Conservation (phyloP, 2,329 filamentous ascomycete species). For the Botryosphaeria dothidea region DNA sequence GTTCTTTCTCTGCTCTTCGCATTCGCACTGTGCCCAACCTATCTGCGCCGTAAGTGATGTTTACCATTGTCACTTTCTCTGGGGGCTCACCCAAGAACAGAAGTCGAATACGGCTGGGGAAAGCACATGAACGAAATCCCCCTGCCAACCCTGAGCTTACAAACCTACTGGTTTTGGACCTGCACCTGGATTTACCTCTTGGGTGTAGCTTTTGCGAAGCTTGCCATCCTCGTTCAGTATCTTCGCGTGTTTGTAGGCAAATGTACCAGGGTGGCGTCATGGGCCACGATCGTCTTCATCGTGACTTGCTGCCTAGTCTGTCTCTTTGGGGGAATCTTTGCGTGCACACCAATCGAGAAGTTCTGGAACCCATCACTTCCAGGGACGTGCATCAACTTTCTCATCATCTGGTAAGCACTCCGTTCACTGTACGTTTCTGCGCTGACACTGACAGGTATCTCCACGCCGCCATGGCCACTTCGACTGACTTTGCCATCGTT, state of each 20-base stretch:
- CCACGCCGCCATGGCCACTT: neutral
- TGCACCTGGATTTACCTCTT: conserved; percentile 4
- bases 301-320: conserved; percentile 8
- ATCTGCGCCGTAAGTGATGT: neutral
- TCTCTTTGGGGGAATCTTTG: conserved; percentile 5
- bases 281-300: conserved; percentile 2
- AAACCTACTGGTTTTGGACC: neutral
- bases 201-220: neutral
- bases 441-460: neutral
- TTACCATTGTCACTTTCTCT: neutral
- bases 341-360: conserved; percentile 2
- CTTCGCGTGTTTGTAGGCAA: neutral
- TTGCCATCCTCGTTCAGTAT: conserved; percentile 1
- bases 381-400: conserved; percentile 2
- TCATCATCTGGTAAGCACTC: neutral
- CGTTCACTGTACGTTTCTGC: neutral
- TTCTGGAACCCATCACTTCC: neutral
- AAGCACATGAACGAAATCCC: neutral
- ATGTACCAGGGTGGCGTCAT: neutral
- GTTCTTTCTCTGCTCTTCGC: neutral
- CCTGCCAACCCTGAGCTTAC: neutral
- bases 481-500: conserved; percentile 2
- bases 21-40: neutral
- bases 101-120: conserved; percentile 4
- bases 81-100: neutral